Evolutionary conservation across 805 yeast species (phyloP), one percentile per base, ranked within the genome.

Genomic region (Martiniozyma abietophila): DNA sequence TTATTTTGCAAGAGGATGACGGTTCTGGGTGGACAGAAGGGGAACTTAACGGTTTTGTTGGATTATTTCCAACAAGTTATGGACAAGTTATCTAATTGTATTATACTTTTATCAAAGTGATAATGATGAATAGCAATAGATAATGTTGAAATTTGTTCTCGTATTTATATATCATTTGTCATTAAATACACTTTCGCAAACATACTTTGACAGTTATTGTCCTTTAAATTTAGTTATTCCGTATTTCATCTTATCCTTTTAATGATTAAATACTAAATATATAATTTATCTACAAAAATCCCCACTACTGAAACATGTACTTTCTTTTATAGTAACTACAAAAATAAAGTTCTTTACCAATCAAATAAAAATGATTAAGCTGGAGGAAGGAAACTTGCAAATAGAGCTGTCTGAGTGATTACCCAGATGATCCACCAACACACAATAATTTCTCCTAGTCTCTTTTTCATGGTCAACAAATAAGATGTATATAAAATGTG

Each of bases 11-110:
- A 19, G 83, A 76, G 32, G 81, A 79, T 34, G 82, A 80, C 44
- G 88, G 85, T 8, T 69, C 70, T 25, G 98, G 98, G 0, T 92
- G 99, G 99, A 88, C 96, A 2, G 81, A 77, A 45, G 97, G 96
- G 9, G 89, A 82, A 51, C 39, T 80, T 6, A 63, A 74, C 42
- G 92, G 89, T 0, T 43, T 41, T 6, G 62, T 59, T 14, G 94
- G 94, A 1, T 52, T 80, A 36, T 77, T 83, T 56, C 97, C 97
- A 5, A 76, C 92, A 0, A 65, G 80, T 41, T 88, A 88, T 53
- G 77, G 75, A 33, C 60, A 58, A 43, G 24, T 44, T 34, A 31
- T 42, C 9, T 39, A 40, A 39, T 6, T 36, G 8, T 4, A 16
- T 11, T 14, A 18, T n/a, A n/a, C n/a, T n/a, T n/a, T n/a, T n/a